Percentiles rank a stretch among this genome's conserved stretches.
These are phyloP conservation scores for Celoporthe dispersa DNA, from an alignment of 2,329 filamentous ascomycete species.

Conservation along the genomic window DNA sequence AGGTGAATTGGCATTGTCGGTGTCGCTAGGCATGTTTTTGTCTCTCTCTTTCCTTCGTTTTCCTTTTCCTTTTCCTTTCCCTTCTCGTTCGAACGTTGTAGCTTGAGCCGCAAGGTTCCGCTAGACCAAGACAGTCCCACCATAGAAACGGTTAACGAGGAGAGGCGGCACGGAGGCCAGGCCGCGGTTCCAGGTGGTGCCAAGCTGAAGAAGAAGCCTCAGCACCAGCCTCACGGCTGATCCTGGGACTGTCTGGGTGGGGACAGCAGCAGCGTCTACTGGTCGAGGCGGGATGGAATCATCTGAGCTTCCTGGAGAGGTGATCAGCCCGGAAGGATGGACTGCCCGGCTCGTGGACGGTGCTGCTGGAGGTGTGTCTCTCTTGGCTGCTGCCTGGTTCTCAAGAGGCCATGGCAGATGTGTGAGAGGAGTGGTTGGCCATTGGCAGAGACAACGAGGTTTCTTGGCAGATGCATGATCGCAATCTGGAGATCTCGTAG, in stretches of 20 bases:
- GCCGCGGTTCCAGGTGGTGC: constrained; percentile 4
- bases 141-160: neutral
- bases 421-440: neutral
- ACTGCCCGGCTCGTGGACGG: neutral
- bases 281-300: neutral
- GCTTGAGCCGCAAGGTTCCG: constrained; percentile 9
- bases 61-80: no score
- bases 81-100: neutral
- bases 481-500: neutral
- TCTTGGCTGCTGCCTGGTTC: neutral
- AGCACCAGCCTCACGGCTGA: neutral
- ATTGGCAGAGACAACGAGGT: neutral
- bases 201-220: neutral
- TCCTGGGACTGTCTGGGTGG: neutral
- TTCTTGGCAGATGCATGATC: neutral
- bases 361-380: neutral
- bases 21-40: neutral
- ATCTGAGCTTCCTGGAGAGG: constrained; percentile 7
- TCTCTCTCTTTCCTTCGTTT: no score
- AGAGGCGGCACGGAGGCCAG: constrained; percentile 8
- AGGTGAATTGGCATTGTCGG: constrained; percentile 28
- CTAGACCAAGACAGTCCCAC: neutral
- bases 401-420: neutral
- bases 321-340: neutral
- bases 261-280: neutral